phyloP scores from a whole-genome alignment of 169 alveolate genomes.

The Perkinsus chesapeaki region DNA sequence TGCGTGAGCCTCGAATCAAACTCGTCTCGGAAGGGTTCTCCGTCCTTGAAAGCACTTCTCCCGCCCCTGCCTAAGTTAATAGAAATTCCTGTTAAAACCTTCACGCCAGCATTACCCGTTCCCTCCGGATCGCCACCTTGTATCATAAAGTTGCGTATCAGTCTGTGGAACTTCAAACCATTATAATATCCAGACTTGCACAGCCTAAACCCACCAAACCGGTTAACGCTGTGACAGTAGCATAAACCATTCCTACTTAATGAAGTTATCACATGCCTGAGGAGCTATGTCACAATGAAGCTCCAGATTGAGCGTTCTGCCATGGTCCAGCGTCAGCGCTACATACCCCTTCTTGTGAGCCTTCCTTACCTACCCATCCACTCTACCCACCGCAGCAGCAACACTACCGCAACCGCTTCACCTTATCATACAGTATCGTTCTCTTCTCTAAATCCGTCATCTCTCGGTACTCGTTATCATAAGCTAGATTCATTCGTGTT shows the following conservation, averaged over 20 bases:
- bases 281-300: background rate
- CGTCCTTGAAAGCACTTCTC: background rate
- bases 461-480: background rate
- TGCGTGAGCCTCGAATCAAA: constrained; percentile 74
- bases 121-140: constrained; percentile 96
- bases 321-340: background rate
- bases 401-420: no score
- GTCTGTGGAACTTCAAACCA: constrained; percentile 68
- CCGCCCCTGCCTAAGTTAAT: background rate
- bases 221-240: no score
- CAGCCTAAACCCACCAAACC: no score
- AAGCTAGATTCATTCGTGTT: background rate
- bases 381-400: no score
- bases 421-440: background rate
- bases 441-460: background rate
- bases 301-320: background rate
- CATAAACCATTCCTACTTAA: background rate
- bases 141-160: constrained; percentile 86
- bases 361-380: background rate
- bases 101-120: constrained; percentile 91
- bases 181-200: constrained; percentile 64
- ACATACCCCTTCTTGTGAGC: background rate
- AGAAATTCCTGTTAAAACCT: background rate
- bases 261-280: background rate
- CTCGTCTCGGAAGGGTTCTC: constrained; percentile 39